A percentile compares a stretch with the other conserved stretches of the same genome.
These are phyloP conservation scores for Metschnikowia borealis DNA, from an alignment of 805 yeast genomes.

Conservation along the genomic window DNA sequence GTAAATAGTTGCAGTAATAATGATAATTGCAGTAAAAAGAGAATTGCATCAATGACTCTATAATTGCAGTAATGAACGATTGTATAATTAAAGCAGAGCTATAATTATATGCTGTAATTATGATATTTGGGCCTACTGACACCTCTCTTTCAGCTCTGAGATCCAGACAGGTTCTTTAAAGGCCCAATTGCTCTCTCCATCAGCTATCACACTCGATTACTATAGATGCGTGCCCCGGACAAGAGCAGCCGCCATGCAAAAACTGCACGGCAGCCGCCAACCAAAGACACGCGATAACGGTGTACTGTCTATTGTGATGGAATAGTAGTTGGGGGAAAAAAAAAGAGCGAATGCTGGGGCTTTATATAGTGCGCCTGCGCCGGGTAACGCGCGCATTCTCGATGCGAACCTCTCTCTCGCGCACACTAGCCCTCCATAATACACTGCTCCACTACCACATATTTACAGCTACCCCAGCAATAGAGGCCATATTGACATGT, in stretches of 20 bases:
- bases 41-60: too few relatives aligned
- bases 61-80: too few relatives aligned
- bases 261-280: conserved; percentile 26
- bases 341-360: neutral
- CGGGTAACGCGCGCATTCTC: conserved; percentile 15
- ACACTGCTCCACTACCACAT: neutral
- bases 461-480: too few relatives aligned
- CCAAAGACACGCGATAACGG: conserved; percentile 25
- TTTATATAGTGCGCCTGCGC: conserved; percentile 9
- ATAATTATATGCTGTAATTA: too few relatives aligned
- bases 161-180: conserved; percentile 52
- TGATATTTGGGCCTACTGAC: conserved; percentile 45
- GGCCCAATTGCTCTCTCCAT: conserved; percentile 43
- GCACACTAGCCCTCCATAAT: neutral
- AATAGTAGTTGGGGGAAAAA: conserved; percentile 46
- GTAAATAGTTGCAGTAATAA: too few relatives aligned
- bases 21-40: too few relatives aligned
- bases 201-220: conserved; percentile 40
- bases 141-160: conserved; percentile 45
- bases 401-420: neutral
- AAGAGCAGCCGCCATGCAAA: conserved; percentile 21
- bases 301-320: conserved; percentile 72
- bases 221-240: conserved; percentile 21
- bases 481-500: conserved; percentile 4
- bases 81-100: too few relatives aligned